Conservation (phyloP, 1,139 yeast genomes). For the Yamadazyma triangularis region DNA sequence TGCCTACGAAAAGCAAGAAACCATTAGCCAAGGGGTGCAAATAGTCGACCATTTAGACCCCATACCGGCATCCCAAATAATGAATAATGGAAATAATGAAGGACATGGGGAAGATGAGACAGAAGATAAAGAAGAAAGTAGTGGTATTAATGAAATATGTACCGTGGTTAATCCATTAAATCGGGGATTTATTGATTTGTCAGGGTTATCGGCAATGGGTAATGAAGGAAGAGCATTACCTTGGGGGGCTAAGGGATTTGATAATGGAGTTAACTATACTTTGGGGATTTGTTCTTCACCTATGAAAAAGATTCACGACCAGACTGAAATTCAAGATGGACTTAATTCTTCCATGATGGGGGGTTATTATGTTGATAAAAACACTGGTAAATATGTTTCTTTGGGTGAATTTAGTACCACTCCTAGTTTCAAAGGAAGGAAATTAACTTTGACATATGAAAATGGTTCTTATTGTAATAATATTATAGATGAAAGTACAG, state of each 20-base stretch:
- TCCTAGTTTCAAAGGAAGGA: slow-evolving; percentile 69
- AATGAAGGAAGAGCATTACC: slow-evolving; percentile 43
- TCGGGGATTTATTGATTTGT: slow-evolving; percentile 52
- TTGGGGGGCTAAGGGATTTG: slow-evolving; percentile 71
- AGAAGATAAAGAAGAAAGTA: slow-evolving; percentile 4
- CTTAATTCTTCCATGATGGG: slow-evolving; percentile 54
- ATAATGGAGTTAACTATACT: slow-evolving; percentile 70
- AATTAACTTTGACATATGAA: slow-evolving; percentile 63
- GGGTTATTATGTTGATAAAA: slow-evolving; percentile 58
- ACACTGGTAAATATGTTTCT: slow-evolving; percentile 49
- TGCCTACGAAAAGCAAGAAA: slow-evolving; percentile 4
- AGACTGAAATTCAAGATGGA: slow-evolving; percentile 31
- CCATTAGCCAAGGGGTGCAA: slow-evolving; percentile 4
- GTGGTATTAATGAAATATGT: slow-evolving; percentile 36
- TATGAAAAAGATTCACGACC: slow-evolving; percentile 33
- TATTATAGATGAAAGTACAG: slow-evolving; percentile 25
- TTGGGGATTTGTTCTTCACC: slow-evolving; percentile 76
- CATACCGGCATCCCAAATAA: slow-evolving; percentile 4
- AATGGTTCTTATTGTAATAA: slow-evolving; percentile 67
- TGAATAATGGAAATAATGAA: neutral
- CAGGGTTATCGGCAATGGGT: slow-evolving; percentile 43
- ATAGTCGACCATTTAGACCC: slow-evolving; percentile 10
- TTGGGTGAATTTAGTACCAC: slow-evolving; percentile 59
- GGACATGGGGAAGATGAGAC: neutral
- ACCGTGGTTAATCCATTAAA: slow-evolving; percentile 50